Evolutionary conservation across 1,284 basidiomycete genomes (phyloP), one percentile per base, ranked within the genome.

Genomic region (Ganoderma boninense): DNA sequence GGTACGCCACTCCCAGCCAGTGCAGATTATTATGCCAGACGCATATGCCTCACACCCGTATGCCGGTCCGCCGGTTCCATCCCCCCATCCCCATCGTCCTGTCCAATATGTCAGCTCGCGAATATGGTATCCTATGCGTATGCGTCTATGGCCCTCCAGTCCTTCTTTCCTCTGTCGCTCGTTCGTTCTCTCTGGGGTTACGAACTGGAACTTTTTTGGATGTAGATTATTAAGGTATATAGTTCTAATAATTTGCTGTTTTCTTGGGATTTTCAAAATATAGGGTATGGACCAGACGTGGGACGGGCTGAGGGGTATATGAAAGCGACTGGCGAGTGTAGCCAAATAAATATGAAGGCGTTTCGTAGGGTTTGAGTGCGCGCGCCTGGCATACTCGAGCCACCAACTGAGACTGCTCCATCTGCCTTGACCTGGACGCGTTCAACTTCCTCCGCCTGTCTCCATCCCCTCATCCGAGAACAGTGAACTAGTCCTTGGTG

Each of bases 71-170:
- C 14, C 23, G 26, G 23, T 35, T 40, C 32, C 49, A 52, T 56
- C 42, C 49, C 56, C 56, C 40, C 13, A 7, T 40, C 26, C 38
- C 61, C 35, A 35, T 6, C 14, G 3, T 40, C 23, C 8, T 44
- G 14, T 35, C 54, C 32, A 13, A 20, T 11, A 44, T 32, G 57
- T 42, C 42, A 40, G 35, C 42, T 26, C 42, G 57, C 52, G 62
- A 60, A 59, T 64, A 68, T 68, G 67, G 42, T 64, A 40, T 52
- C 49, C 10, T 64, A 64, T 68, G 62, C 67, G 29, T 68, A 68
- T 64, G 62, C 62, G 67, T 68, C 67, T 68, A 64, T 64, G 62
- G 67, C 65, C 46, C 59, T 61, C 44, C 2, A 32, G 29, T 32
- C 20, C 46, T 23, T 49, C 46, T 49, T 20, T 52, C 49, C 26